Evolutionary conservation across 192 early-diverging fungal genomes (phyloP).

Genomic region (Diversispora eburnea): DNA sequence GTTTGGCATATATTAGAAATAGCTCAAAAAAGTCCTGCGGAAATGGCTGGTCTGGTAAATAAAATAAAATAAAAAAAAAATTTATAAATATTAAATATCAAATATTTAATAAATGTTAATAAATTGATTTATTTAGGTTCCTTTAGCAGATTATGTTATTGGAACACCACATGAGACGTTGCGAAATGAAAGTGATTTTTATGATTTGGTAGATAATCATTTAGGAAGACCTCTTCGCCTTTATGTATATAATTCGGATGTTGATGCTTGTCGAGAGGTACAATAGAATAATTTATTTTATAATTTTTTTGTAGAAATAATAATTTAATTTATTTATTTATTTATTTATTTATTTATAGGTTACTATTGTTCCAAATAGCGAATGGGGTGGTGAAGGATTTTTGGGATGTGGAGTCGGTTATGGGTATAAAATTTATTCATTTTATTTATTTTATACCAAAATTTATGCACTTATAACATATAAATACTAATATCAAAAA

Average conservation of each 20-base stretch:
- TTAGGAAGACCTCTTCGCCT: conserved; percentile 57
- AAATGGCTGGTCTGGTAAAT: conserved; percentile 61
- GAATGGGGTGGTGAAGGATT: conserved; percentile 69
- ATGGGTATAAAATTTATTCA: not conserved
- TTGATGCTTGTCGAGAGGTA: conserved; percentile 61
- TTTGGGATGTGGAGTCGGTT: conserved; percentile 58
- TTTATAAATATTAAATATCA: not conserved
- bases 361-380: conserved; percentile 61
- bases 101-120: not conserved
- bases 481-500: too few species aligned
- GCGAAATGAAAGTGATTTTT: conserved; percentile 61
- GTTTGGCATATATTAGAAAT: conserved; percentile 71
- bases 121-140: not conserved
- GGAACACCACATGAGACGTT: conserved; percentile 60
- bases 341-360: conserved; percentile 34
- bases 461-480: too few species aligned
- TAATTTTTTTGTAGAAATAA: not conserved
- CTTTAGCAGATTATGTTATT: conserved; percentile 72
- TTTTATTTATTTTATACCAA: too few species aligned
- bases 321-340: not conserved
- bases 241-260: conserved; percentile 66
- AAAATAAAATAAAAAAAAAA: too few species aligned
- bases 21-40: conserved; percentile 63
- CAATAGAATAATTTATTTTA: not conserved
- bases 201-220: conserved; percentile 56